These are phyloP conservation scores for Talaromyces proteolyticus DNA, from an alignment of 495 filamentous ascomycete species.

Conservation along the genomic window DNA sequence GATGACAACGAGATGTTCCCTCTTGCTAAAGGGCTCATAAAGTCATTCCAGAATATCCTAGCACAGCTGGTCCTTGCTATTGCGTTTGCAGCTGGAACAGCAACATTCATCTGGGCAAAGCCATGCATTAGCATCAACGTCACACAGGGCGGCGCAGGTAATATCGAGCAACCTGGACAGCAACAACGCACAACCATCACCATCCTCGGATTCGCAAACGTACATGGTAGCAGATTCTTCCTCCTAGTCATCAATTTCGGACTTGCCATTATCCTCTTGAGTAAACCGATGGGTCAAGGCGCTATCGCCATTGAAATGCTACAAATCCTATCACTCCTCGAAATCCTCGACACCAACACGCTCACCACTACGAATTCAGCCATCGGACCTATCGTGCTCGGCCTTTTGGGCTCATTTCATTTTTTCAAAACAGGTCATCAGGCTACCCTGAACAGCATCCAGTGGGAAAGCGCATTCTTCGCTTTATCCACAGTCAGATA, in stretches of 20 bases:
- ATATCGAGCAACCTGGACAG: slow-evolving; percentile 19
- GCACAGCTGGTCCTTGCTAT: slow-evolving; percentile 70
- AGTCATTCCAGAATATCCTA: slow-evolving; percentile 65
- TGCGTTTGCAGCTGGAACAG: slow-evolving; percentile 60
- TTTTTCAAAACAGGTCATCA: slow-evolving; percentile 99
- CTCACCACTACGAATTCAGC: slow-evolving; percentile 54
- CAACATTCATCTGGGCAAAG: slow-evolving; percentile 68
- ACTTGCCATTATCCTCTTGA: slow-evolving; percentile 68
- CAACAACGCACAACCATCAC: slow-evolving; percentile 54
- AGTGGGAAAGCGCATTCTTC: slow-evolving; percentile 97
- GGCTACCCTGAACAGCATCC: slow-evolving; percentile 78
- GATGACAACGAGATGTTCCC: slow-evolving; percentile 85
- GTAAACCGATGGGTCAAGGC: slow-evolving; percentile 91
- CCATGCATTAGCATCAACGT: slow-evolving; percentile 61
- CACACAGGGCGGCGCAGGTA: slow-evolving; percentile 18
- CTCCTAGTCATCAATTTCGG: slow-evolving; percentile 74
- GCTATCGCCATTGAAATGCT: slow-evolving; percentile 72
- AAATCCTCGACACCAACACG: slow-evolving; percentile 77
- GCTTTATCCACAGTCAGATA: slow-evolving; percentile 76
- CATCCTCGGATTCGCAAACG: slow-evolving; percentile 86
- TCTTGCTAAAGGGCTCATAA: slow-evolving; percentile 55
- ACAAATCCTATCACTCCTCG: slow-evolving; percentile 81
- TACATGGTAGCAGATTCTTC: slow-evolving; percentile 86
- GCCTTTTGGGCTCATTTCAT: slow-evolving; percentile 79
- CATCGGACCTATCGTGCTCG: slow-evolving; percentile 81